Evolutionary conservation across 2,329 filamentous ascomycete species (phyloP), one percentile per base, ranked within the genome.

Genomic region (Fusarium sp.): DNA sequence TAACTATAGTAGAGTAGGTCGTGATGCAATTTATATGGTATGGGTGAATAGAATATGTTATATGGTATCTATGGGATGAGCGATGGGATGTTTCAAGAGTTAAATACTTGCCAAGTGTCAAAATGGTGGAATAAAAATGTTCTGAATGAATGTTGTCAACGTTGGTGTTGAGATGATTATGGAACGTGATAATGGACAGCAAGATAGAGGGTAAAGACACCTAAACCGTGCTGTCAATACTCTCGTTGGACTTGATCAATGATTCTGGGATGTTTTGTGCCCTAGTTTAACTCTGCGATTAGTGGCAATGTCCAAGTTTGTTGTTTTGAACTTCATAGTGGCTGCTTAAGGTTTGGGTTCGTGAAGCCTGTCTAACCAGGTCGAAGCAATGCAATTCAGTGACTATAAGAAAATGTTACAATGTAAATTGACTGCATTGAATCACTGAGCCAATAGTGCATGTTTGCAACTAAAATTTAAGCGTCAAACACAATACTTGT

Each of bases 41-140:
- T 27, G 48, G 48, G 48, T 52, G 48, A 52, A 30, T 52, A n/a
- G 5, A 52, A 52, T 52, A n/a, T 5, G 9, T 11, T 13, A 5
- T n/a, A 10, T 52, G 1, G 9, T n/a, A 13, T n/a, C 6, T n/a
- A n/a, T 30, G 18, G 16, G 9, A 5, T 52, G 10, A 6, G 5
- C 30, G 1, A 5, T n/a, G 10, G 10, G 6, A n/a, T 30, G 0
- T 13, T 30, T 18, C 2, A 2, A 18, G 9, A 2, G 4, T n/a
- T 27, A 3, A 14, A 27, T 27, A 1, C 41, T 13, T 50, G 5
- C 6, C 4, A n/a, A n/a, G 1, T n/a, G 45, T 5, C 3, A 30
- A n/a, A 4, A 50, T 50, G 9, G 16, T 5, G 5, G 8, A n/a
- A 2, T 6, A 10, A 11, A 14, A n/a, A 50, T 9, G 25, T 6